Evolutionary conservation across 768 basidiomycete genomes (phyloP), one percentile per base, ranked within the genome.

Genomic region (Psilocybe cyanescens): DNA sequence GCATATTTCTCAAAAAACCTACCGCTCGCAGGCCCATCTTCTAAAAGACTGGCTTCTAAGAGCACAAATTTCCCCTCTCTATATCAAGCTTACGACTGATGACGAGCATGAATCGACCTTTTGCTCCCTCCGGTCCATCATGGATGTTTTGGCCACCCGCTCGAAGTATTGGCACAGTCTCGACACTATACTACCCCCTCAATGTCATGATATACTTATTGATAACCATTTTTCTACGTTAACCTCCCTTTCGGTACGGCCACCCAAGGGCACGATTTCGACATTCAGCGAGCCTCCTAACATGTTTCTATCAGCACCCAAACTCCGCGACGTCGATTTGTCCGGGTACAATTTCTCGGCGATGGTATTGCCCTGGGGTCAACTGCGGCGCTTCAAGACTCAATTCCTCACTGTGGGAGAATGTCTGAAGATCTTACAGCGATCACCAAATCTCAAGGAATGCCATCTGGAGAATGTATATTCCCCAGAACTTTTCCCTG

Each of bases 221-320:
- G 53, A 57, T 8, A 53, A 56, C 37, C 55, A 58, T 28, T 70
- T 72, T 51, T 68, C 71, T 17, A 58, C 57, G 37, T 60, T 70
- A 35, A 58, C 50, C 1, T 67, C 64, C 14, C 63, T 65, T 12
- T 59, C 55, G 3, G 37, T 67, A 19, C 60, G 58, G 2, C 57
- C 71, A 2, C 68, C 71, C 3, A 69, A 67, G 51, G 68, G 71
- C n/a, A 60, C 68, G 6, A 70, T 70, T 30, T 65, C 68, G 4
- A 66, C 71, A 2, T 72, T 72, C 60, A 70, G 61, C 52, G 58
- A 64, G 12, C 68, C 71, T 7, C 71, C 71, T 1, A 58, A 68
- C 37, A 72, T 72, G 57, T 69, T 72, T 51, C 58, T 59, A 2
- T 60, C 62, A 6, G 62, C 68, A 5, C 69, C 71, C 2, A 60